Conservation (phyloP, 371 early-diverging fungal species). For the Aphelidium insulamus region DNA sequence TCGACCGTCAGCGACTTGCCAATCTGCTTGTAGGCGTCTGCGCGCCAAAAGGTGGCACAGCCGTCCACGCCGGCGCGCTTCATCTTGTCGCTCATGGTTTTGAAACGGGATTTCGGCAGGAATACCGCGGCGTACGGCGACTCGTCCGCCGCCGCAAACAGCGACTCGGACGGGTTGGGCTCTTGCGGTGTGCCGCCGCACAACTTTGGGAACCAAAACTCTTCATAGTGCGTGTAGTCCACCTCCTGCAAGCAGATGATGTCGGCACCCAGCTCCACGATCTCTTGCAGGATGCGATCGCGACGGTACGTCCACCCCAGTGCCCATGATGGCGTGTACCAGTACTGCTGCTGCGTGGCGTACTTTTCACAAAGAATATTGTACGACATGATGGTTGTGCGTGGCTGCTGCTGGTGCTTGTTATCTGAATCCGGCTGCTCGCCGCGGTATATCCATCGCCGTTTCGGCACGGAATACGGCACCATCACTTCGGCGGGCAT, state of each 20-base stretch:
- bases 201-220: too few species aligned
- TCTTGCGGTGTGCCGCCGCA: too few species aligned
- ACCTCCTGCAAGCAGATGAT: constrained; percentile 72
- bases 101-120: constrained; percentile 79
- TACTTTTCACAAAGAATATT: constrained; percentile 87
- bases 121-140: constrained; percentile 87
- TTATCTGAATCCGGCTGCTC: too few species aligned
- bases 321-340: constrained; percentile 95
- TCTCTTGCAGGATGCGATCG: constrained; percentile 72
- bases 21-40: constrained; percentile 44
- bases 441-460: too few species aligned
- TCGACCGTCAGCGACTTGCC: constrained; percentile 66
- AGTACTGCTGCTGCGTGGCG: constrained; percentile 65
- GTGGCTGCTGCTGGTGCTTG: too few species aligned
- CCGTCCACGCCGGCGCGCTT: constrained; percentile 84
- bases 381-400: constrained; percentile 82
- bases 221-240: too few species aligned
- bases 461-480: too few species aligned
- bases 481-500: too few species aligned
- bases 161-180: too few species aligned
- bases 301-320: constrained; percentile 84
- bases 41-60: constrained; percentile 90
- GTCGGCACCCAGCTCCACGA: constrained; percentile 69
- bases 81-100: constrained; percentile 78
- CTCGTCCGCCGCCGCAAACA: too few species aligned